Base-by-base conservation (phyloP, 73 alveolate species). In the Tetrahymena thermophila region DNA sequence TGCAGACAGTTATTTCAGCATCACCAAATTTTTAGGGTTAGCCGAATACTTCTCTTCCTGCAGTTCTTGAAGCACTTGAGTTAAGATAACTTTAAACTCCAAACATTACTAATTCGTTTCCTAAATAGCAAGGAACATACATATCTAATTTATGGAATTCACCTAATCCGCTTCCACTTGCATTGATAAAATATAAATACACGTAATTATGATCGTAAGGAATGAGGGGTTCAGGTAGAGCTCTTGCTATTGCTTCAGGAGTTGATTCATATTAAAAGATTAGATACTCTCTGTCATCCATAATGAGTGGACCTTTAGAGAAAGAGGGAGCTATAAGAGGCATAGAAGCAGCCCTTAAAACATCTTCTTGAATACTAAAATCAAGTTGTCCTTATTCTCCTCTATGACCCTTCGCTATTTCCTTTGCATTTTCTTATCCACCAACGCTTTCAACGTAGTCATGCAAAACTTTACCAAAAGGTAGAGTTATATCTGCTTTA, bases 31-130 rank as follows among this genome's bases (percentile, higher is more conserved):
- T 71, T 31, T 71, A 19, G 17, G 89, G 89, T 25, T 71, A 71
- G 37, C 89, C 89, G n/a, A 71, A 71, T 71, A 71, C 89, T 71
- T 71, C 89, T 71, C 89, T 71, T 28, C 89, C 89, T 71, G 89
- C 89, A 71, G 89, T 71, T 71, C 89, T 71, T 28, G 89, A 71
- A 28, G 89, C 89, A 71, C 89, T 71, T 11, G 89, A 71, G 35
- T 71, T 71, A 71, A 71, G 89, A 31, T 71, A 71, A 71, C 89
- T 71, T 31, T 71, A 71, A 4, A 71, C 89, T 3, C 89, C 89
- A 25, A 71, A 71, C 89, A 71, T 23, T 25, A 71, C 89, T 31
- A 71, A 71, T 71, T 71, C 89, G 31, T 71, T 71, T 4, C 89
- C 89, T 71, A 71, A 71, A 71, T 71, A 71, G 42, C 89, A 71